phyloP scores from a whole-genome alignment of 176 grass and related monocot species.

The Aegilops sharonensis region DNA sequence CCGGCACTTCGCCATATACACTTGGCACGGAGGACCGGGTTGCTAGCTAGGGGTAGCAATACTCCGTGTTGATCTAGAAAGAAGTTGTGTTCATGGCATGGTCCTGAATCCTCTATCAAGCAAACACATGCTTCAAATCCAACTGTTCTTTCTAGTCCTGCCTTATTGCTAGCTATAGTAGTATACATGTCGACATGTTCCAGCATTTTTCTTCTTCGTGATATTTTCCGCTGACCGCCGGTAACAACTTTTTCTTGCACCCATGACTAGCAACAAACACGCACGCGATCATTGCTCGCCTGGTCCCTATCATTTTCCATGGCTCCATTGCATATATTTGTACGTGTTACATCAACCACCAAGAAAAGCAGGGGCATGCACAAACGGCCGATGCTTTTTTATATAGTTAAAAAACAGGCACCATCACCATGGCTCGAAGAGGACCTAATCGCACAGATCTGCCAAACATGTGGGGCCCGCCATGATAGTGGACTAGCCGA shows the following conservation, averaged over 20 bases:
- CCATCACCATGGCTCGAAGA: background rate
- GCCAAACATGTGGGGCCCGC: background rate
- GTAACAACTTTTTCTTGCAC: background rate
- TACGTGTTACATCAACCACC: slow-evolving; percentile 3
- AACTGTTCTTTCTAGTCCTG: background rate
- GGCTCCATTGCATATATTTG: background rate
- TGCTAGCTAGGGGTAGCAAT: background rate
- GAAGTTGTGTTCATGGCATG: background rate
- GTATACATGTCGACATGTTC: background rate
- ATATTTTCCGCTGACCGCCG: background rate
- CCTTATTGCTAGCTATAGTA: background rate
- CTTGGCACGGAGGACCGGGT: background rate
- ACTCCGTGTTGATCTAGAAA: background rate
- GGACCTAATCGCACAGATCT: slow-evolving; percentile 29
- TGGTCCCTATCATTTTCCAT: background rate
- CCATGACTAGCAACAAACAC: background rate
- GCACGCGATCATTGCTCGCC: background rate
- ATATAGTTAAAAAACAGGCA: background rate
- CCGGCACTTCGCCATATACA: background rate
- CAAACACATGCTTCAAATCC: background rate
- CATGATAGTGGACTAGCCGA: background rate
- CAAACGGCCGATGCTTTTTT: background rate
- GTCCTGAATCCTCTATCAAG: background rate
- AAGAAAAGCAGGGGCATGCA: background rate
- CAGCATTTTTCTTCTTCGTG: background rate